Evolutionary conservation across 805 yeast species (phyloP).

Genomic region (Myxozyma udenii): DNA sequence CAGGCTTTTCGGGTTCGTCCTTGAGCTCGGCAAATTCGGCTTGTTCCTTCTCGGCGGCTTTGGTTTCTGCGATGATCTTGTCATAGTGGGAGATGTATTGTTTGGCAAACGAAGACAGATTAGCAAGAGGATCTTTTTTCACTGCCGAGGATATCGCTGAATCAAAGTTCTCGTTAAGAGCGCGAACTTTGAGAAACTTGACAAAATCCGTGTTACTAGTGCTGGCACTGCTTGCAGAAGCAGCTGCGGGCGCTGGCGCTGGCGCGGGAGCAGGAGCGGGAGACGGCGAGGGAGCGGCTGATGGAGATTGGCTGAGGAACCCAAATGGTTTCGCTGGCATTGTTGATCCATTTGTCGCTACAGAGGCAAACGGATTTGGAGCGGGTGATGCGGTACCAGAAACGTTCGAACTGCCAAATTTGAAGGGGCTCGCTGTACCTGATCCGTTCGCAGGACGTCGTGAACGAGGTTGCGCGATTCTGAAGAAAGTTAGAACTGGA

Average conservation of each 20-base stretch:
- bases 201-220: constrained; percentile 20
- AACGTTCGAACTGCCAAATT: constrained; percentile 4
- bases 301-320: neutral
- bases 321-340: neutral
- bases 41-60: constrained; percentile 9
- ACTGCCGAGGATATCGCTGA: constrained; percentile 15
- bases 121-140: constrained; percentile 25
- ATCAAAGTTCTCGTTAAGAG: constrained; percentile 27
- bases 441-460: neutral
- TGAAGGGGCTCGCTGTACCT: neutral
- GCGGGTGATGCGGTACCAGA: constrained; percentile 1
- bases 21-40: constrained; percentile 17
- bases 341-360: neutral
- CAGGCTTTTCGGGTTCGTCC: constrained; percentile 2
- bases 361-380: constrained; percentile 12
- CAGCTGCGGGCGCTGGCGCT: constrained; percentile 2
- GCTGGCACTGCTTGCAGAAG: neutral
- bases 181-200: constrained; percentile 29
- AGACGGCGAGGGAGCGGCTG: neutral
- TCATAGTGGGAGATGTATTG: constrained; percentile 20
- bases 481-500: neutral
- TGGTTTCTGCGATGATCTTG: constrained; percentile 12
- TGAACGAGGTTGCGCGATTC: constrained; percentile 17
- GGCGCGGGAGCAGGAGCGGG: constrained; percentile 1
- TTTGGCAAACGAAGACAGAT: constrained; percentile 13